Evolutionary conservation across 164 flowering plant genomes (phyloP).

Genomic region (Macadamia tetraphylla): DNA sequence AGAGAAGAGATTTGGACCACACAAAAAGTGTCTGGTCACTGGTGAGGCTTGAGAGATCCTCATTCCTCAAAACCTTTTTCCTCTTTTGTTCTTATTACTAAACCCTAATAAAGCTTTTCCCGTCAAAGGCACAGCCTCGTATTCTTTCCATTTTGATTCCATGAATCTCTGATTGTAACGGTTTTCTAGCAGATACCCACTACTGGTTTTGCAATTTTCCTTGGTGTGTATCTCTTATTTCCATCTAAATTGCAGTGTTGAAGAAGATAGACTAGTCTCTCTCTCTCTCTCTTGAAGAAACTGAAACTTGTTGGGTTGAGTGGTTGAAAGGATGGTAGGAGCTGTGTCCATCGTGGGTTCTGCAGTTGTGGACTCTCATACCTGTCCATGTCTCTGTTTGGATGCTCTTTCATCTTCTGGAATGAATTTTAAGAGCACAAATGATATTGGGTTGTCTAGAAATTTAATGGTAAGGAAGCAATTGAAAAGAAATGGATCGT

Average conservation of each 20-base stretch:
- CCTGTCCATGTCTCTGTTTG: slow-evolving; percentile 55
- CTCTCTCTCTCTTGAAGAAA: neutral
- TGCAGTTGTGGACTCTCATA: slow-evolving; percentile 44
- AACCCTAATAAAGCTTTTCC: neutral
- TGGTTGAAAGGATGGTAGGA: slow-evolving; percentile 44
- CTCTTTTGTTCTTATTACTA: no score
- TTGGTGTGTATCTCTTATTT: slow-evolving; percentile 24
- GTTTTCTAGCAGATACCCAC: slow-evolving; percentile 1
- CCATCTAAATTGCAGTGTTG: neutral
- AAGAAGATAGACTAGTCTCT: slow-evolving; percentile 1
- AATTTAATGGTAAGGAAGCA: slow-evolving; percentile 33
- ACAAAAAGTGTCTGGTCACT: slow-evolving; percentile 17
- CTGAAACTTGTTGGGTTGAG: no score
- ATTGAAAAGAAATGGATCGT: slow-evolving; percentile 16
- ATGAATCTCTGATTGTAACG: neutral
- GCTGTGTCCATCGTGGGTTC: slow-evolving; percentile 64
- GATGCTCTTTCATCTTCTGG: slow-evolving; percentile 40
- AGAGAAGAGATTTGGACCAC: slow-evolving; percentile 17
- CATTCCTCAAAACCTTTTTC: neutral
- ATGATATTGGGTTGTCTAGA: slow-evolving; percentile 27
- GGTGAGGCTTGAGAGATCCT: slow-evolving; percentile 9
- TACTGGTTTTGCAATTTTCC: slow-evolving; percentile 5
- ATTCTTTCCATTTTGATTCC: neutral
- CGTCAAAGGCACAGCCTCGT: neutral
- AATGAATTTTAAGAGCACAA: slow-evolving; percentile 29